Conservation (phyloP, 208 protist genomes). For the Strigomonas culicis region DNA sequence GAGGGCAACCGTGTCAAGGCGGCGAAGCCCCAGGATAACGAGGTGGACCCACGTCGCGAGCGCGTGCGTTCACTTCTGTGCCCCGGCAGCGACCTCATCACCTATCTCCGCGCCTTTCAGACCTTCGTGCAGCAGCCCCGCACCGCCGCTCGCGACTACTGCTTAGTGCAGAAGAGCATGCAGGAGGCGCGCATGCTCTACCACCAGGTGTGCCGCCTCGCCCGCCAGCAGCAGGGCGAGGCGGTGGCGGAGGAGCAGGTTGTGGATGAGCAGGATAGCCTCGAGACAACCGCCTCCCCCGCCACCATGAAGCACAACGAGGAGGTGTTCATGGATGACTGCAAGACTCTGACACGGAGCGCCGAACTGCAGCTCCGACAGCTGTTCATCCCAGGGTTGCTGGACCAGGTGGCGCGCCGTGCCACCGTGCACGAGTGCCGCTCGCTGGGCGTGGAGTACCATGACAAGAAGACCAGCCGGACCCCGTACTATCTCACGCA, state of each 20-base stretch:
- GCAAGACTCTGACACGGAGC: conserved; percentile 25
- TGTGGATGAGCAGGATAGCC: conserved; percentile 58
- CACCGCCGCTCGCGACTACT: conserved; percentile 49
- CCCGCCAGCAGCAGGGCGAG: conserved; percentile 13
- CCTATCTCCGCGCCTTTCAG: conserved; percentile 69
- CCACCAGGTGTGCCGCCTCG: conserved; percentile 50
- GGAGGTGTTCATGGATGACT: conserved; percentile 2
- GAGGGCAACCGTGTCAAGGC: conserved; percentile 80
- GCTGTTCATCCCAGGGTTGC: conserved; percentile 82
- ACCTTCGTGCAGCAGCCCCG: conserved; percentile 42
- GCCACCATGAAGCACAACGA: conserved; percentile 1
- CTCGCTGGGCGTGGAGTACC: conserved; percentile 78
- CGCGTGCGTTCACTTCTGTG: conserved; percentile 56
- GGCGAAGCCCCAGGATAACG: conserved; percentile 32
- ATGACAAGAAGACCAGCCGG: conserved; percentile 71
- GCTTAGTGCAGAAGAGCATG: conserved; percentile 86
- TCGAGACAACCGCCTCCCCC: conserved; percentile 26
- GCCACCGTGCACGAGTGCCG: conserved; percentile 89
- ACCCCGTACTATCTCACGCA: conserved; percentile 76
- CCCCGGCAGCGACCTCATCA: conserved; percentile 85
- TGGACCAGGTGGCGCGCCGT: conserved; percentile 85
- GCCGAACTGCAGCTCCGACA: conserved; percentile 73
- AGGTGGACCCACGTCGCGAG: conserved; percentile 34
- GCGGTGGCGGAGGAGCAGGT: conserved; percentile 33
- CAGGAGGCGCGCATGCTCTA: conserved; percentile 65